These are phyloP conservation scores for Artemisia princeps DNA, from an alignment of 140 eudicot genomes.

Conservation along the genomic window DNA sequence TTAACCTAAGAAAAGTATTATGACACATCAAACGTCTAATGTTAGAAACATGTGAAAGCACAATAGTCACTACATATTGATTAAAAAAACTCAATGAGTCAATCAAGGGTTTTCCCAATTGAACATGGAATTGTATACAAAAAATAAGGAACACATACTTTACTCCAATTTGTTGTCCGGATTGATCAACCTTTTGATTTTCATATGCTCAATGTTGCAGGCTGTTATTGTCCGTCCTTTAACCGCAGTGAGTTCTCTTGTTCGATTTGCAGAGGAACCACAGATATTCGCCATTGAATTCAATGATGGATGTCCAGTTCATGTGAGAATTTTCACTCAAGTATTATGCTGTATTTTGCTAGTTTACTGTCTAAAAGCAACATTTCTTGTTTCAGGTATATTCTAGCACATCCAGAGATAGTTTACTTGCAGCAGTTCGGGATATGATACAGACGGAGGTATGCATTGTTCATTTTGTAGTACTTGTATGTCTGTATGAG, in stretches of 20 bases:
- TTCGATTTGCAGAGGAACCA: conserved; percentile 94
- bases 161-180: too few relatives aligned
- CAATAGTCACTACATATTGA: too few relatives aligned
- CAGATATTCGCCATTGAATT: conserved; percentile 96
- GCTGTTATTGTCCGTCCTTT: conserved; percentile 97
- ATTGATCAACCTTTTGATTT: not conserved
- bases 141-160: too few relatives aligned
- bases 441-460: conserved; percentile 91
- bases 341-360: conserved; percentile 6
- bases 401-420: conserved; percentile 94
- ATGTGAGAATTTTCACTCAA: conserved; percentile 48
- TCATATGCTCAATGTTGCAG: conserved; percentile 33
- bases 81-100: too few relatives aligned
- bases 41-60: too few relatives aligned
- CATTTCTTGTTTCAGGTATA: conserved; percentile 56
- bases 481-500: not conserved
- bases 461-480: conserved; percentile 25
- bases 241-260: conserved; percentile 84
- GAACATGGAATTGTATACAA: too few relatives aligned
- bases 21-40: too few relatives aligned
- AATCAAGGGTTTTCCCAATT: too few relatives aligned
- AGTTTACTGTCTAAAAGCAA: conserved; percentile 11
- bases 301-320: conserved; percentile 92
- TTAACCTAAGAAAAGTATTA: too few relatives aligned
- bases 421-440: conserved; percentile 92